Conservation (phyloP, 2,329 filamentous ascomycete species). For the Pseudogymnoascus sp. region DNA sequence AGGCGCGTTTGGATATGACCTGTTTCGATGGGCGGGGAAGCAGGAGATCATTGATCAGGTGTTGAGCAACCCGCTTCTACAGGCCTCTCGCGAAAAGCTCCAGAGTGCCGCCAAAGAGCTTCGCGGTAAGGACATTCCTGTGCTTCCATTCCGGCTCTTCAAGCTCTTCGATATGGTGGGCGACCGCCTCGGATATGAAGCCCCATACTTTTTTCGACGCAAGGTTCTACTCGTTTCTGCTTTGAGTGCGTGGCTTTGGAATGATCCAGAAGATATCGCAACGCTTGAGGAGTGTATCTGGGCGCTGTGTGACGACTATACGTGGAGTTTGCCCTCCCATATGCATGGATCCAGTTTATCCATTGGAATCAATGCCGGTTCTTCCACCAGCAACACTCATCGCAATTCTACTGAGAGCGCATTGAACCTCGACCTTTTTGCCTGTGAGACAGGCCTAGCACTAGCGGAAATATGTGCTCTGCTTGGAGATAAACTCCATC, state of each 20-base stretch:
- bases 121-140: not conserved
- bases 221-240: not conserved
- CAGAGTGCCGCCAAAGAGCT: not conserved
- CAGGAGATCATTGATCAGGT: not conserved
- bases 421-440: slow-evolving; percentile 4
- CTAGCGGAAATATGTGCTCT: not conserved
- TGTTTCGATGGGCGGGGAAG: not conserved
- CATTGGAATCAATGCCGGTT: not conserved
- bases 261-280: not conserved
- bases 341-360: not conserved
- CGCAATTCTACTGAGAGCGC: not conserved
- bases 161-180: not conserved
- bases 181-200: not conserved
- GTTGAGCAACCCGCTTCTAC: not conserved
- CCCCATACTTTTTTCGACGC: not conserved
- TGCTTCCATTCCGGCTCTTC: not conserved
- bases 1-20: not conserved
- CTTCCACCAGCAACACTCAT: not conserved
- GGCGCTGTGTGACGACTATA: slow-evolving; percentile 1
- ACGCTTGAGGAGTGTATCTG: slow-evolving; percentile 3
- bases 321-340: not conserved
- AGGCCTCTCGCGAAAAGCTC: not conserved
- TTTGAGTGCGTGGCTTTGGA: not conserved
- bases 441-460: not conserved
- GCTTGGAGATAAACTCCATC: not conserved